Evolutionary conservation across 148 eudicot genomes (phyloP), one percentile per base, ranked within the genome.

Genomic region (Chenopodium suecicum): DNA sequence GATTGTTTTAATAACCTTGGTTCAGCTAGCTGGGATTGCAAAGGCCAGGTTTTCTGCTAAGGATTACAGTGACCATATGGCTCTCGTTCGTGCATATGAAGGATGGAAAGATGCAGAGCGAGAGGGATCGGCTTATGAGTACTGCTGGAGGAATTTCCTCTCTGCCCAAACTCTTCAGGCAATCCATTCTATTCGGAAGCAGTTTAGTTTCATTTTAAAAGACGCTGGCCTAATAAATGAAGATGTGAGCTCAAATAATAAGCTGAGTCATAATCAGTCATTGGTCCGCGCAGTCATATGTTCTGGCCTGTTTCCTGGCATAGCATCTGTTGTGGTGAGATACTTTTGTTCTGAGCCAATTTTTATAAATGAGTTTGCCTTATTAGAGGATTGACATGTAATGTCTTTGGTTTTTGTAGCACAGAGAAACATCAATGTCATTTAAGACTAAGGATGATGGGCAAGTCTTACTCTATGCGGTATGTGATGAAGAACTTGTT

Each of bases 381-480:
- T 50, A 25, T 25, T n/a, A 79, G 73, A 10, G 78, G 9, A 70
- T 63, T 85, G 77, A 85, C 54, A 56, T 65, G 48, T 37, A 78
- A 46, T 73, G 47, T 77, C 80, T 74, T 67, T 73, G 83, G 46
- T 83, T 75, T 78, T 20, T 87, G 87, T 93, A 96, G 99, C 97
- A 92, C 86, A 89, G 99, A 80, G 99, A 97, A 88, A 90, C 99
- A 78, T 92, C 99, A 74, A 97, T 94, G 99, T 97, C 99, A 46
- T 97, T 97, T 87, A 97, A 97, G 82, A 97, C 99, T 52, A 97
- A 94, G 99, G 98, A 92, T 81, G 99, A 97, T 88, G 99, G 99
- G 69, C 98, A 90, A 85, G 97, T 97, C 78, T 58, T 97, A 56
- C 90, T 97, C 20, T 97, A 97, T 85, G 93, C 98, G 87, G 99